Base-by-base conservation (phyloP, 1,284 basidiomycete species). In the Abortiporus biennis region DNA sequence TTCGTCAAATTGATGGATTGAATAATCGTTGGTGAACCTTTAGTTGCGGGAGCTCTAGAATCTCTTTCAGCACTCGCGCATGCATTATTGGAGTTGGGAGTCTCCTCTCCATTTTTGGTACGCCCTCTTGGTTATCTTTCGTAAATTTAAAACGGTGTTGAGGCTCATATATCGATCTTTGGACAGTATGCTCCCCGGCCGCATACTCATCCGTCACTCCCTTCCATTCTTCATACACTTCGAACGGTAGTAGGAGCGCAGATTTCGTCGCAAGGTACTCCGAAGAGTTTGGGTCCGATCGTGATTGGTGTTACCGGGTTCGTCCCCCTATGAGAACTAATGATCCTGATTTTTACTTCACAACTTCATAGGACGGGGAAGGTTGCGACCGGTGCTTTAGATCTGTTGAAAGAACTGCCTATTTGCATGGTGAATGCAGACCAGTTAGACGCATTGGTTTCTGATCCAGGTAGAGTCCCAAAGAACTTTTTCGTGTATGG, bases 261-360 rank as follows among this genome's bases (percentile, higher is more conserved):
- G 23, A 83, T 91, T 20, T 50, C 62, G 1, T 59, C 64, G 23
- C 64, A 77, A 33, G 88, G 85, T 1, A 85, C 80, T 1, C 81
- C 85, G 6, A 57, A 59, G 38, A 63, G 67, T 6, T 65, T 86
- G 1, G 89, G 86, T 2, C 90, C 91, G 0, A 78, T 90, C 35
- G 76, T 93, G 0, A 76, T 94, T 40, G 83, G 87, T 13, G 62
- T 94, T 27, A 92, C 90, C 15, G 92, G 92, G 87, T 89, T 54
- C 44, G 68, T 22, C 17, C 23, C 9, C 25, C 23, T 33, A 3
- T 19, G n/a, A 6, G 6, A 24, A 38, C 21, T 12, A 19, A 35
- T 34, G 11, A 13, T 32, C 22, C 12, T 41, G 9, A 22, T 17
- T n/a, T n/a, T n/a, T n/a, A n/a, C n/a, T n/a, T n/a, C n/a, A n/a